Percentiles rank a stretch among this genome's conserved stretches.
phyloP scores from a whole-genome alignment of 2,329 filamentous ascomycete genomes.

The Rachicladosporium sp. region DNA sequence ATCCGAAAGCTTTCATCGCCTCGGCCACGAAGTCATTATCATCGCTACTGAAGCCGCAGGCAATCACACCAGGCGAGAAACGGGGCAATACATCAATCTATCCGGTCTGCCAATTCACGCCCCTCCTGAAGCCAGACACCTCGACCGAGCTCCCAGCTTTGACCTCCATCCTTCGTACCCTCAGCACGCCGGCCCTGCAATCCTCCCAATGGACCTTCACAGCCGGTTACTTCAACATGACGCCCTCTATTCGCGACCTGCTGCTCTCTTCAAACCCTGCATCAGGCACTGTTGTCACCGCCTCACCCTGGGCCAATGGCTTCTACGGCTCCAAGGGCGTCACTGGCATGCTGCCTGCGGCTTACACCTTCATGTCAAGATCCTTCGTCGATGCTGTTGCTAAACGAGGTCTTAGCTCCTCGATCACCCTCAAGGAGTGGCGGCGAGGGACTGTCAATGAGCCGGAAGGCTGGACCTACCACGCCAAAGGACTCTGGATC shows the following conservation, averaged over 20 bases:
- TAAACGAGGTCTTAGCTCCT: constrained; percentile 39
- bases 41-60: constrained; percentile 46
- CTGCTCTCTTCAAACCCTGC: constrained; percentile 60
- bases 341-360: constrained; percentile 78
- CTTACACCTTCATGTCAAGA: constrained; percentile 78
- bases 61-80: constrained; percentile 12
- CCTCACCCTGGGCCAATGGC: constrained; percentile 85
- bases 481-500: constrained; percentile 92
- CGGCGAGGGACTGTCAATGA: constrained; percentile 66
- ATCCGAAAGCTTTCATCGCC: constrained; percentile 56
- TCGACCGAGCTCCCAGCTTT: constrained; percentile 85
- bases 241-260: constrained; percentile 66
- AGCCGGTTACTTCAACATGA: constrained; percentile 96
- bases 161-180: constrained; percentile 56
- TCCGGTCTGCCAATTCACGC: constrained; percentile 76
- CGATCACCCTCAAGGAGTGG: constrained; percentile 78
- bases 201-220: constrained; percentile 88
- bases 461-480: constrained; percentile 87
- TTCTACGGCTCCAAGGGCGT: constrained; percentile 84
- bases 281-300: constrained; percentile 75
- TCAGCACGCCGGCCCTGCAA: constrained; percentile 50
- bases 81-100: constrained; percentile 63
- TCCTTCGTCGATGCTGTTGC: constrained; percentile 60
- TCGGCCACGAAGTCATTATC: constrained; percentile 55
- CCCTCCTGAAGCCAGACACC: constrained; percentile 62